These are phyloP conservation scores for Ascomycota sp. DNA, from an alignment of 2,329 filamentous ascomycete species.

Conservation along the genomic window DNA sequence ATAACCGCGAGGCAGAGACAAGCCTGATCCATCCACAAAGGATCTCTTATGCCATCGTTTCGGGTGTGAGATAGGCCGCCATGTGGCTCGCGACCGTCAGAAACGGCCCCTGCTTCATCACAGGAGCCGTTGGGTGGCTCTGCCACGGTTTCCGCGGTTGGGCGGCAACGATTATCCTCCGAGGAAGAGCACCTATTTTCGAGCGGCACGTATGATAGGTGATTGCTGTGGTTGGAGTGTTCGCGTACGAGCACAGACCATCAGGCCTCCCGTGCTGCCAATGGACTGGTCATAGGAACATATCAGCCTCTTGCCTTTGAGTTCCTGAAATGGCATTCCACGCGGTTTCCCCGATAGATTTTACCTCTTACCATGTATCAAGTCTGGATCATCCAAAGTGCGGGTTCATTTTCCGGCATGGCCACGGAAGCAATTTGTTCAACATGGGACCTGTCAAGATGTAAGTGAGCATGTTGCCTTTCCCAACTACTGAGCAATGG, in stretches of 20 bases:
- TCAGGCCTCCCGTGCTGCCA: slow-evolving; percentile 1
- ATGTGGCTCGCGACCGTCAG: slow-evolving; percentile 2
- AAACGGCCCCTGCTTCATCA: slow-evolving; percentile 1
- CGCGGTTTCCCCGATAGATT: no score
- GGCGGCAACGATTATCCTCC: slow-evolving; percentile 1
- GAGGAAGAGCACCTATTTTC: slow-evolving; percentile 1
- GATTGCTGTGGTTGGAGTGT: slow-evolving; percentile 1
- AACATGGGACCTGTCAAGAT: no score
- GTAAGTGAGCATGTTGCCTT: no score
- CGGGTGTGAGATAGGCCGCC: slow-evolving; percentile 3
- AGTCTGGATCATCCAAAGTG: no score
- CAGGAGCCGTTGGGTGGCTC: slow-evolving; percentile 4
- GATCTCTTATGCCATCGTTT: slow-evolving; percentile 1
- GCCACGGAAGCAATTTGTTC: no score
- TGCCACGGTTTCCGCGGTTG: slow-evolving; percentile 3
- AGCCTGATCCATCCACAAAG: slow-evolving; percentile 6
- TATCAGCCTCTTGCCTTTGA: slow-evolving; percentile 1
- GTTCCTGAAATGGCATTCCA: background rate
- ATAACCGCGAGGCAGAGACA: slow-evolving; percentile 5
- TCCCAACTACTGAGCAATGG: no score
- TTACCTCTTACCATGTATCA: no score
- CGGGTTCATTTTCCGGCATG: no score
- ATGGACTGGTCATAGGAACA: background rate
- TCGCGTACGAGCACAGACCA: slow-evolving; percentile 1
- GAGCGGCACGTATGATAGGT: background rate